Evolutionary conservation across 2,329 filamentous ascomycete species (phyloP), one percentile per base, ranked within the genome.

Genomic region (Talaromyces sp.): DNA sequence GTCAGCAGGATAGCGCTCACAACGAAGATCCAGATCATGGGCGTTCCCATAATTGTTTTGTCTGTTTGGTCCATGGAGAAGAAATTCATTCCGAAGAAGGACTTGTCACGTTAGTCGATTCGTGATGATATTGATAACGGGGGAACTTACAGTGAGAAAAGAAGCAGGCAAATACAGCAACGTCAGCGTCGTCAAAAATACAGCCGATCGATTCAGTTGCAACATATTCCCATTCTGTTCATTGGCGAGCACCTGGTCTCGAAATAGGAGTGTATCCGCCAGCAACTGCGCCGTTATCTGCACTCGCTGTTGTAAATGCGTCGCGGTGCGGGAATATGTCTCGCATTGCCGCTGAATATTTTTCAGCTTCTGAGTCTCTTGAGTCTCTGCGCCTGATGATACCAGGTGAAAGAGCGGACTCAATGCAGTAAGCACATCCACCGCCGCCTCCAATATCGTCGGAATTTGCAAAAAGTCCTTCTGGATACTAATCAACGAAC

Each of bases 31-130:
- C 78, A 80, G 24, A 80, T 71, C 69, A 75, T 75, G 9, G 73
- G 68, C 3, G 75, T 75, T 4, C 71, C 70, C n/a, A 76, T 66
- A 11, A 79, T 72, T 4, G 69, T 62, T 13, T 68, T 68, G 6
- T 69, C 74, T 1, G 72, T 61, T 11, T 70, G 33, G 39, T 79
- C 73, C 66, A 77, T 69, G 24, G 72, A 72, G 56, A 79, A 80
- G 60, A 80, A 76, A 68, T 79, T 79, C 78, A 79, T 80, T 2
- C 78, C 78, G 62, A 80, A 78, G 52, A 80, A 73, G 1, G 78
- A 76, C 75, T 52, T 76, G 35, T 24, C 19, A 14, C 24, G 16
- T 39, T 8, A 50, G 39, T 27, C 7, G 35, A 19, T 10, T 16
- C 2, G 5, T n/a, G 14, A 60, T n/a, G 14, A 2, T 16, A 14